Percentiles rank a stretch among this genome's conserved stretches.
These are phyloP conservation scores for Agrocybe pediades DNA, from an alignment of 768 basidiomycete genomes.

Conservation along the genomic window DNA sequence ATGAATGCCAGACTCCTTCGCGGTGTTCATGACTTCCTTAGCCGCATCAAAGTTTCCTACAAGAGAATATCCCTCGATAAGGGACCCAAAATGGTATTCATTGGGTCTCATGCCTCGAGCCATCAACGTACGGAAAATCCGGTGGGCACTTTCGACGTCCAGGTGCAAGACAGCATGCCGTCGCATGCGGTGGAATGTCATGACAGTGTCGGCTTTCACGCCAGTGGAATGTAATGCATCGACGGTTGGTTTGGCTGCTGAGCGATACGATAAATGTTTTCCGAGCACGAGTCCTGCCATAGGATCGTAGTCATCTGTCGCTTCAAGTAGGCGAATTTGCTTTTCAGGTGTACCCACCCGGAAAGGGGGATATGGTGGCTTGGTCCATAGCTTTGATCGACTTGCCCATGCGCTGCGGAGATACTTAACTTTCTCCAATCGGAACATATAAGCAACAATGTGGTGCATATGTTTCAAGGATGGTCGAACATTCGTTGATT, in stretches of 20 bases:
- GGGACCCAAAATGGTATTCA: conserved; percentile 68
- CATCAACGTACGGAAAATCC: conserved; percentile 60
- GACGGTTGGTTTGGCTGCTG: conserved; percentile 35
- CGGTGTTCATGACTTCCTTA: conserved; percentile 53
- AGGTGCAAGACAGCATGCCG: conserved; percentile 56
- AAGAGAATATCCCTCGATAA: conserved; percentile 74
- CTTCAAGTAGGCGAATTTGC: conserved; percentile 4
- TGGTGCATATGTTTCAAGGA: conserved; percentile 61
- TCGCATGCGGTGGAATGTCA: conserved; percentile 62
- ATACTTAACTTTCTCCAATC: conserved; percentile 48
- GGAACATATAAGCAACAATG: conserved; percentile 53
- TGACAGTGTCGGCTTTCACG: conserved; percentile 56
- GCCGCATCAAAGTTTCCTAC: conserved; percentile 64
- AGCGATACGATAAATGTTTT: conserved; percentile 23
- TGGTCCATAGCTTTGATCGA: conserved; percentile 21
- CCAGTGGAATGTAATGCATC: conserved; percentile 47
- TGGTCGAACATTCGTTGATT: conserved; percentile 40
- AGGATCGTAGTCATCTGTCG: conserved; percentile 45
- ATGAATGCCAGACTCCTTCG: conserved; percentile 47
- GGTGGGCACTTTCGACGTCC: conserved; percentile 52
- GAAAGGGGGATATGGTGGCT: conserved; percentile 39
- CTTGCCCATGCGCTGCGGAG: conserved; percentile 46
- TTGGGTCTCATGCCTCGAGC: conserved; percentile 72
- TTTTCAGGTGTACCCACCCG: background rate
- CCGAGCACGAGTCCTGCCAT: conserved; percentile 45